Evolutionary conservation across 768 basidiomycete species (phyloP).

Genomic region (Phlebiopsis gigantea): DNA sequence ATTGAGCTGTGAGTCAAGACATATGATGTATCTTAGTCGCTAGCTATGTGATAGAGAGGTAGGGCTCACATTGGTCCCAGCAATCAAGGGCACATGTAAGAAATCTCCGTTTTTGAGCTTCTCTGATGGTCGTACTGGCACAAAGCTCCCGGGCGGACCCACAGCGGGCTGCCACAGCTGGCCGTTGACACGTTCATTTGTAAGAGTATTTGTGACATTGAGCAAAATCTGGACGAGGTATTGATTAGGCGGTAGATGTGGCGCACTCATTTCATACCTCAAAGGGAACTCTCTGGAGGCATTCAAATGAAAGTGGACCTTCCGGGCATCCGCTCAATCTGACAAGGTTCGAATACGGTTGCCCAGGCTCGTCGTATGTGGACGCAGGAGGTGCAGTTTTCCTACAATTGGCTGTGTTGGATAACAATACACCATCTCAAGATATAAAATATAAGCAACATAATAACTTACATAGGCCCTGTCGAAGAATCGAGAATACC

Average conservation of each 20-base stretch:
- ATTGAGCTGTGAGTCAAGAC: slow-evolving; percentile 29
- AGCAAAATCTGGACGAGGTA: slow-evolving; percentile 35
- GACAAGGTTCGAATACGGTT: slow-evolving; percentile 20
- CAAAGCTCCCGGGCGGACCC: slow-evolving; percentile 45
- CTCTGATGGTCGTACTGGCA: slow-evolving; percentile 39
- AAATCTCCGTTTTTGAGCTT: slow-evolving; percentile 44
- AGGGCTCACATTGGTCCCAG: slow-evolving; percentile 48
- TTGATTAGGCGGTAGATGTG: slow-evolving; percentile 24
- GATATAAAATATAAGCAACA: not conserved
- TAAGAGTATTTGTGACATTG: slow-evolving; percentile 43
- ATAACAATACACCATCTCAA: not conserved
- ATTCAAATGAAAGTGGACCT: slow-evolving; percentile 19
- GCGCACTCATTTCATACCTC: slow-evolving; percentile 31
- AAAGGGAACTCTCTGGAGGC: slow-evolving; percentile 20
- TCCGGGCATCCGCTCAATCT: slow-evolving; percentile 16
- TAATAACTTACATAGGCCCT: slow-evolving; percentile 41
- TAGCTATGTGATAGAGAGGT: not conserved
- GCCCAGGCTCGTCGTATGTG: slow-evolving; percentile 24
- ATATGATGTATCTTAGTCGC: not conserved
- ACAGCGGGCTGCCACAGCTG: slow-evolving; percentile 57
- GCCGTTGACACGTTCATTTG: slow-evolving; percentile 36
- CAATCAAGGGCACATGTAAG: slow-evolving; percentile 46
- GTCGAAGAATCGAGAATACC: slow-evolving; percentile 48
- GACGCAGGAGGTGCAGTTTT: slow-evolving; percentile 33
- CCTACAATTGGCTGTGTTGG: no score